Conservation (phyloP, 2,329 filamentous ascomycete species). For the Aspergillus floridensis region DNA sequence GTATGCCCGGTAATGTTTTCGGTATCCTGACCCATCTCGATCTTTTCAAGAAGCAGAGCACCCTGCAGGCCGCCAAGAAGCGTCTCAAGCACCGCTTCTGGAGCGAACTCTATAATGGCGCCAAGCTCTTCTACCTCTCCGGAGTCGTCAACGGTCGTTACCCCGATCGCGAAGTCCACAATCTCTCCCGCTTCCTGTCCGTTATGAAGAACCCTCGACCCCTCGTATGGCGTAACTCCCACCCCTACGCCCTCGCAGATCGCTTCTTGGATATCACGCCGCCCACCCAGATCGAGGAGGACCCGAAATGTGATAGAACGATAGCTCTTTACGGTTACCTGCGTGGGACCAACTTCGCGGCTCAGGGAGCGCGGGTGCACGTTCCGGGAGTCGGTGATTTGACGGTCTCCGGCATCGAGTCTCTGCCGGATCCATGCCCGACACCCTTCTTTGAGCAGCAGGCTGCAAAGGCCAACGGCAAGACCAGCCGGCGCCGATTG, state of each 20-base stretch:
- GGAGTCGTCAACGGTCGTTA: conserved; percentile 96
- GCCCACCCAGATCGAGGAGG: conserved; percentile 82
- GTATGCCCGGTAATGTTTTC: conserved; percentile 98
- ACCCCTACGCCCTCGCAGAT: conserved; percentile 91
- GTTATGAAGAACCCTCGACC: conserved; percentile 99
- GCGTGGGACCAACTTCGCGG: conserved; percentile 88
- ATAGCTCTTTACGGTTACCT: conserved; percentile 91
- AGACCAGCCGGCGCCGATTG: conserved; percentile 72
- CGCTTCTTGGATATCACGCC: conserved; percentile 94
- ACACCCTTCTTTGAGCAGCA: conserved; percentile 89
- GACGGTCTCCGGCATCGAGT: conserved; percentile 77
- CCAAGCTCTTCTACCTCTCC: conserved; percentile 94
- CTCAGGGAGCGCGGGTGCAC: conserved; percentile 81
- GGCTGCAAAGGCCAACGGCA: conserved; percentile 77
- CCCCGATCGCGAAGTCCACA: conserved; percentile 93
- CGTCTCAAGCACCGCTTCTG: conserved; percentile 91
- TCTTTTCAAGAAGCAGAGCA: conserved; percentile 89
- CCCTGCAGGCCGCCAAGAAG: conserved; percentile 92
- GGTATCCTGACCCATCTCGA: conserved; percentile 95
- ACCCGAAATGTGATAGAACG: conserved; percentile 85
- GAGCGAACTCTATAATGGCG: conserved; percentile 95
- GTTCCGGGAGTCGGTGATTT: conserved; percentile 90
- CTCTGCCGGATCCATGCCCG: conserved; percentile 89
- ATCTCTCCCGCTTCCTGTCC: conserved; percentile 88
- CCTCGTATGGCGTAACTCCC: conserved; percentile 93